phyloP scores from a whole-genome alignment of 345 rosid genomes.

The Populus tremula region DNA sequence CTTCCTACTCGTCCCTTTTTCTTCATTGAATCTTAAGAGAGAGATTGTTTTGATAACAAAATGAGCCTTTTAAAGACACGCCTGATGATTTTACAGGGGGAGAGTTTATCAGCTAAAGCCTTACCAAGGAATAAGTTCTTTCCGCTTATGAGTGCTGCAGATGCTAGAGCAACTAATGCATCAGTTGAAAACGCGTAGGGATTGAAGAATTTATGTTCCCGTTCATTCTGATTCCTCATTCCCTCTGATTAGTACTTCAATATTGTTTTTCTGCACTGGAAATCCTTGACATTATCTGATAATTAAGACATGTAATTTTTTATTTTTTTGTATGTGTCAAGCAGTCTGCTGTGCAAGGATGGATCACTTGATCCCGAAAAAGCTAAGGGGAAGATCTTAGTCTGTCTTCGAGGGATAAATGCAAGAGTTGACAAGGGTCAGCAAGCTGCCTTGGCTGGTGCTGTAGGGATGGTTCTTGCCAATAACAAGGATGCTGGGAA shows the following conservation, averaged over 20 bases:
- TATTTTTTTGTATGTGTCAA: background rate
- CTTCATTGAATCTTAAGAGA: background rate
- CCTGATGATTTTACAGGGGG: constrained; percentile 47
- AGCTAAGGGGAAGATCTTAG: constrained; percentile 28
- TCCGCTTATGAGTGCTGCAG: constrained; percentile 52
- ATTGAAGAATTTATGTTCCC: background rate
- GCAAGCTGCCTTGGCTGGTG: constrained; percentile 20
- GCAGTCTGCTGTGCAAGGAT: constrained; percentile 16
- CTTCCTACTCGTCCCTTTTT: background rate
- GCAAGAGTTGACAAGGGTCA: constrained; percentile 24
- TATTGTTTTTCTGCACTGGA: background rate
- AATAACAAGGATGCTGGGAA: constrained; percentile 8
- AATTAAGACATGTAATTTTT: background rate
- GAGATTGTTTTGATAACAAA: no score
- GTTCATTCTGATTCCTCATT: background rate
- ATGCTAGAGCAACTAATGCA: constrained; percentile 54
- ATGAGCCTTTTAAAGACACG: background rate
- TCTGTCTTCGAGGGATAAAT: constrained; percentile 23
- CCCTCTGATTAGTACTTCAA: background rate
- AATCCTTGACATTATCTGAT: background rate
- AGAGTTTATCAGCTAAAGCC: constrained; percentile 54
- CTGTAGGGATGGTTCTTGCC: constrained; percentile 23
- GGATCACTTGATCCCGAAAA: constrained; percentile 21
- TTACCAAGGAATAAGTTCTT: constrained; percentile 48
- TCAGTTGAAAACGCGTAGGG: constrained; percentile 57